Evolutionary conservation across 768 basidiomycete species (phyloP), one percentile per base, ranked within the genome.

Genomic region (Megacollybia marginata): DNA sequence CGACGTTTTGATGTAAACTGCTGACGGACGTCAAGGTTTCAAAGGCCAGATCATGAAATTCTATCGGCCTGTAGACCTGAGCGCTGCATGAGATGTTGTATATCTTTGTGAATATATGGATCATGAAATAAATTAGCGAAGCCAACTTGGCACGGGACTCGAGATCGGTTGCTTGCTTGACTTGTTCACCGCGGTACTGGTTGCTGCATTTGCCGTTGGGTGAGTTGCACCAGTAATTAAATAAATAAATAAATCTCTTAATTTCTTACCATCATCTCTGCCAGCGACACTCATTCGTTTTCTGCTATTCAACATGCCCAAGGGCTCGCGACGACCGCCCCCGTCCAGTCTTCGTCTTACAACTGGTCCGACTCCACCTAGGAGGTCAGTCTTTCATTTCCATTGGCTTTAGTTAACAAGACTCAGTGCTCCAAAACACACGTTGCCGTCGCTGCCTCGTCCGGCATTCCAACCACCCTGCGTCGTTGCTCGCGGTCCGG

Each of bases 21-120:
- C 23, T 28, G 6, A 28, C 23, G 23, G 23, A 6, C 23, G 23
- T 28, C 23, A 57, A 89, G 87, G 71, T n/a, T 90, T 83, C 69
- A 89, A 85, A 60, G 63, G 59, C 1, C 83, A 88, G 57, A 67
- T 90, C 35, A 73, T 84, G 76, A 84, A 79, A 61, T 72, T 84
- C 62, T 89, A 88, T 38, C 76, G 80, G 9, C 59, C 73, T 53
- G 71, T 67, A 55, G 65, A 67, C 23, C 6, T 6, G 23, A 28
- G 6, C 23, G 23, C 23, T 28, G 23, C 23, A 28, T 28, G 23
- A 28, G 23, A 28, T 28, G 23, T 40, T 40, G 19, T 19, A 15
- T 40, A 15, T 40, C 15, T 19, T 40, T 40, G 15, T 40, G 38
- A 40, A 15, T 40, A 19, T 40, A 19, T 19, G 19, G 15, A 40